These are phyloP conservation scores for Fistulifera solaris DNA, from an alignment of 108 stramenopile species.

Conservation along the genomic window DNA sequence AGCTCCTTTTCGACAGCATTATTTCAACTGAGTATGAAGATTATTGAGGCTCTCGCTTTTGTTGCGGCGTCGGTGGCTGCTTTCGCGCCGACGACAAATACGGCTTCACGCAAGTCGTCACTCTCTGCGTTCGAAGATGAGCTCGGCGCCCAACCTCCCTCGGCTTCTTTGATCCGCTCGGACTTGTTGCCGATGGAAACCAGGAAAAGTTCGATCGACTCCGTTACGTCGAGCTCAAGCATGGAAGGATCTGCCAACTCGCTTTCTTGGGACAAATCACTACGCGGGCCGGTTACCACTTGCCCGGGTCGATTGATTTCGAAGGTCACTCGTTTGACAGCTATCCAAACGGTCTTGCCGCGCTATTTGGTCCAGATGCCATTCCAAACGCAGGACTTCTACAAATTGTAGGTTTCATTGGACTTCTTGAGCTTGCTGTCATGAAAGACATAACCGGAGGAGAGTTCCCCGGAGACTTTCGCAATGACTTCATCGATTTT, in stretches of 20 bases:
- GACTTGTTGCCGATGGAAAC: slow-evolving; percentile 43
- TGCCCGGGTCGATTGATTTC: slow-evolving; percentile 57
- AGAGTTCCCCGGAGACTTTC: slow-evolving; percentile 68
- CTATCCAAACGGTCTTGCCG: slow-evolving; percentile 41
- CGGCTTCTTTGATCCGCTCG: slow-evolving; percentile 83
- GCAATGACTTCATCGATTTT: slow-evolving; percentile 68
- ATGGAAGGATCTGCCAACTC: slow-evolving; percentile 32
- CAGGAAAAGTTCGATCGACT: slow-evolving; percentile 53
- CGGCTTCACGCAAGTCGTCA: slow-evolving; percentile 26
- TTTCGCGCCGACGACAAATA: slow-evolving; percentile 42
- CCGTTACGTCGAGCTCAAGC: slow-evolving; percentile 61
- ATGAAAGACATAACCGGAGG: slow-evolving; percentile 26
- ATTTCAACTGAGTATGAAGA: slow-evolving; percentile 18
- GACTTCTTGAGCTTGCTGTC: slow-evolving; percentile 28
- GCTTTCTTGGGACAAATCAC: slow-evolving; percentile 57
- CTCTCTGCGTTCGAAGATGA: slow-evolving; percentile 54
- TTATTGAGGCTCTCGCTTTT: slow-evolving; percentile 37
- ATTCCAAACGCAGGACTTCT: slow-evolving; percentile 30
- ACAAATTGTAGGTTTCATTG: slow-evolving; percentile 31
- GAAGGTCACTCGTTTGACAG: slow-evolving; percentile 33
- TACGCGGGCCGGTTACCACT: slow-evolving; percentile 42
- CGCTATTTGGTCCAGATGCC: slow-evolving; percentile 36
- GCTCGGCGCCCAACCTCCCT: slow-evolving; percentile 81
- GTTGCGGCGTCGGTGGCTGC: slow-evolving; percentile 47
- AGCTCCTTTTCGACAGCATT: too few species aligned